A percentile compares a stretch with the other conserved stretches of the same genome.
These are phyloP conservation scores for Baeospora myosura DNA, from an alignment of 1,284 basidiomycete species.

Conservation along the genomic window DNA sequence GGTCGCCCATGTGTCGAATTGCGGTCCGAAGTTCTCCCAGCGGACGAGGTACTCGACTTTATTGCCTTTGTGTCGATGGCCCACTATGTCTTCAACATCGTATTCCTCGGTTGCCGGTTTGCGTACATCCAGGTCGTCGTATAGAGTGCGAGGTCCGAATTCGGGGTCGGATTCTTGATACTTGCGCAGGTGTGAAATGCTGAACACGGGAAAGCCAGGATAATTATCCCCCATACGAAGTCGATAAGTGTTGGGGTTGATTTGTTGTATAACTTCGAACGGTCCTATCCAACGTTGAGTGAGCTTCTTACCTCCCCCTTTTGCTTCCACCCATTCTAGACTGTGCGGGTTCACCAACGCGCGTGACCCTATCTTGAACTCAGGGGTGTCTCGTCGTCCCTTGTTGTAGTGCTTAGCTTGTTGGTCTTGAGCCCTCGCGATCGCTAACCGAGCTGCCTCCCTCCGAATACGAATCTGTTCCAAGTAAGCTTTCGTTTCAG, in stretches of 20 bases:
- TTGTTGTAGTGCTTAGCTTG: constrained; percentile 11
- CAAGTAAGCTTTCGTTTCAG: no score
- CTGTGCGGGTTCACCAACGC: constrained; percentile 21
- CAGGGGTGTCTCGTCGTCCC: not conserved
- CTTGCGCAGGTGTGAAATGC: not conserved
- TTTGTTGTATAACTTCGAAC: constrained; percentile 16
- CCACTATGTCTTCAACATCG: not conserved
- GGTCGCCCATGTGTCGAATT: not conserved
- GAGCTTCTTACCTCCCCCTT: constrained; percentile 18
- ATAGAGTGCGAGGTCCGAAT: not conserved
- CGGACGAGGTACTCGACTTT: not conserved
- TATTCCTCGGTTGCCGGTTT: not conserved
- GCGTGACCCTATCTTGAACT: constrained; percentile 14
- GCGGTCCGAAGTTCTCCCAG: not conserved
- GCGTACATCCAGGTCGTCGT: not conserved
- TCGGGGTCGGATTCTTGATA: not conserved
- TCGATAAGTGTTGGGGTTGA: constrained; percentile 15
- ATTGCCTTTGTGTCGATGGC: not conserved
- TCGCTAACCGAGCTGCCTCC: not conserved
- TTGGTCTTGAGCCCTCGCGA: not conserved
- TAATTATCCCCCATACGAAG: constrained; percentile 14
- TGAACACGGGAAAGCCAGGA: constrained; percentile 2
- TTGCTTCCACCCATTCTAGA: constrained; percentile 15
- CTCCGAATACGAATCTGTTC: no score
- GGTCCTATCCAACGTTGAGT: constrained; percentile 19